Base-by-base conservation (phyloP, 805 yeast species). In the Starmerella khaoyaiensis region DNA sequence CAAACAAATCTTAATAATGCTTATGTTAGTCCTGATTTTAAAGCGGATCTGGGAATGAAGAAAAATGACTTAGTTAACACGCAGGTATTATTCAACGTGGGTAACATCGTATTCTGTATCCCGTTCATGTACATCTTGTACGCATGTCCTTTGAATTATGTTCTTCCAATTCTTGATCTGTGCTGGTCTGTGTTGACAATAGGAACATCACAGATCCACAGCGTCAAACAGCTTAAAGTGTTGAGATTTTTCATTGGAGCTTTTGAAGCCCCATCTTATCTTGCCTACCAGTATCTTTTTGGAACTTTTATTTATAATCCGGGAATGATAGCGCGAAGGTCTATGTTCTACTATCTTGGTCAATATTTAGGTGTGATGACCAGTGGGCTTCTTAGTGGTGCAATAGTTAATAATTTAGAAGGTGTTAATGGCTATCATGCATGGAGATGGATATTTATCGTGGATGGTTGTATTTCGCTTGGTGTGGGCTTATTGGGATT, bases 381-480 rank as follows among this genome's bases (percentile, higher is more conserved):
- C 12, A 65, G 78, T 1, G 79, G 80, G 30, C 68, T 73, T 42
- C 59, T 77, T 28, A 76, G 75, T 47, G 71, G 76, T 14, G 69
- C 75, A 9, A 64, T 74, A 21, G 67, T 59, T 39, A 48, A 62
- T 17, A 47, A 56, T 27, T 51, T 77, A 46, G 57, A 64, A 36
- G 80, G 77, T 21, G 59, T 52, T 9, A 50, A 54, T 31, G 81
- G 81, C 0, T 57, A 70, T 10, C 64, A 65, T 7, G 74, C 80
- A 10, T 78, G 83, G 83, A 64, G 75, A 60, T 78, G 83, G 83
- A 71, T 74, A 52, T 77, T 74, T 50, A 70, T 78, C 32, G 64
- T 78, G 43, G 81, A 76, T 52, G 76, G 76, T 10, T 49, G 71
- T 33, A 65, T 78, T 33, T 71, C 78, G 4, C 49, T 76, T 20